Percentiles rank a stretch among this genome's conserved stretches.
phyloP scores from a whole-genome alignment of 345 rosid genomes.

The Sonneratia alba region DNA sequence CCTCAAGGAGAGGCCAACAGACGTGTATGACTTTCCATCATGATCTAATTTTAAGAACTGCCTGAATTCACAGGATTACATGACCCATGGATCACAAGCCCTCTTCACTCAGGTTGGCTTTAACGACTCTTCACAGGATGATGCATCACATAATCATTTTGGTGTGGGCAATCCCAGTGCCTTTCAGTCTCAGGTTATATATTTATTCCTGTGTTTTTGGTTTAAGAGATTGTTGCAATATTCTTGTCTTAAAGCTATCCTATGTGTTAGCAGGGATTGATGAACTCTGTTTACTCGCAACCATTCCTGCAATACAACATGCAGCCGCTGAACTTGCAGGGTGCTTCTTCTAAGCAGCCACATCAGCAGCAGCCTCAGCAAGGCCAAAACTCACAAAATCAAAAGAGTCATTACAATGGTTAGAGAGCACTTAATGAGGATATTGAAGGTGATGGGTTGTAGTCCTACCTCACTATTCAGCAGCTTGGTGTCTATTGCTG shows the following conservation, averaged over 20 bases:
- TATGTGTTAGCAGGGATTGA: constrained; percentile 50
- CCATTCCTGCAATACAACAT: constrained; percentile 78
- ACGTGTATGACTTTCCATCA: neutral
- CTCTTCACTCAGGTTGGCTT: constrained; percentile 88
- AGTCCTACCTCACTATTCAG: constrained; percentile 52
- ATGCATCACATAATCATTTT: constrained; percentile 70
- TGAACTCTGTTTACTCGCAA: constrained; percentile 92
- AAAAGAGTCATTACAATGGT: constrained; percentile 75
- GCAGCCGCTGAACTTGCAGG: constrained; percentile 60
- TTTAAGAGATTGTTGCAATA: neutral
- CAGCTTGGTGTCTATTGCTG: constrained; percentile 58
- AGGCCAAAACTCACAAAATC: constrained; percentile 76
- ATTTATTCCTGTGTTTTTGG: neutral
- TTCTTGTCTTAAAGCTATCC: neutral
- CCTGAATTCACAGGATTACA: constrained; percentile 51
- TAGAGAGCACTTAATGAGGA: constrained; percentile 3
- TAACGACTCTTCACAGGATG: constrained; percentile 76
- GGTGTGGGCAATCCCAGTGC: constrained; percentile 58
- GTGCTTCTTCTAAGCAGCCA: constrained; percentile 29
- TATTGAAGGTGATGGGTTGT: constrained; percentile 43
- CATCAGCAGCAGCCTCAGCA: constrained; percentile 55
- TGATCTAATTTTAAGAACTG: neutral
- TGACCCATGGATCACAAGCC: constrained; percentile 92
- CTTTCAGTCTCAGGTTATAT: constrained; percentile 84
- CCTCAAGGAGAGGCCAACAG: neutral